Base-by-base conservation (phyloP, 768 basidiomycete genomes). In the Gautieria morchelliformis region DNA sequence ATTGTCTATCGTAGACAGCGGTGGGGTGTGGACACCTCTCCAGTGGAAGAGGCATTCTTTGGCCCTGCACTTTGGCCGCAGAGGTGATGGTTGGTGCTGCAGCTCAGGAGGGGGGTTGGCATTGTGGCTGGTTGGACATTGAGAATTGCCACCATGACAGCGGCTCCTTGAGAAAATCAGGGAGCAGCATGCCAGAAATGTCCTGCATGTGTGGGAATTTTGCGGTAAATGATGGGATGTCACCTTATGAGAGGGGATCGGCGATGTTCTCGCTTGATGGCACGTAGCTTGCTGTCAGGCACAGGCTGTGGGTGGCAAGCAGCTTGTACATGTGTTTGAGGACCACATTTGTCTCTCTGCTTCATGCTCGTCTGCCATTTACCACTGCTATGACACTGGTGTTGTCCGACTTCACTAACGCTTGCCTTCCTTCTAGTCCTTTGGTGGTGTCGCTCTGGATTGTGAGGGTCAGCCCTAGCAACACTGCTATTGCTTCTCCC, bases 401-500 rank as follows among this genome's bases (percentile, higher is more conserved):
- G 60, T 74, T n/a, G n/a, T n/a, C n/a, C n/a, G n/a, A n/a, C n/a
- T n/a, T n/a, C n/a, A n/a, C n/a, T n/a, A n/a, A n/a, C 74, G 73
- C 73, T 70, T 1, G 69, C 71, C n/a, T 62, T 61, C 0, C 71
- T 65, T n/a, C n/a, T n/a, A n/a, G n/a, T n/a, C n/a, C n/a, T n/a
- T n/a, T n/a, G n/a, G n/a, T n/a, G n/a, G n/a, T n/a, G n/a, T n/a
- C n/a, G n/a, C n/a, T n/a, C n/a, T n/a, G n/a, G n/a, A n/a, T n/a
- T n/a, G n/a, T n/a, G n/a, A n/a, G n/a, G n/a, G n/a, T n/a, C n/a
- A 72, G 51, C 1, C 70, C 70, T 0, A 75, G 60, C 57, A 75
- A 70, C 17, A 75, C 63, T 11, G 69, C 72, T 0, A 72, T 66
- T 3, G 69, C 68, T 54, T 75, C 72, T n/a, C n/a, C n/a, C n/a